Conservation (phyloP, 2,329 filamentous ascomycete genomes). For the Xylaria sp. region DNA sequence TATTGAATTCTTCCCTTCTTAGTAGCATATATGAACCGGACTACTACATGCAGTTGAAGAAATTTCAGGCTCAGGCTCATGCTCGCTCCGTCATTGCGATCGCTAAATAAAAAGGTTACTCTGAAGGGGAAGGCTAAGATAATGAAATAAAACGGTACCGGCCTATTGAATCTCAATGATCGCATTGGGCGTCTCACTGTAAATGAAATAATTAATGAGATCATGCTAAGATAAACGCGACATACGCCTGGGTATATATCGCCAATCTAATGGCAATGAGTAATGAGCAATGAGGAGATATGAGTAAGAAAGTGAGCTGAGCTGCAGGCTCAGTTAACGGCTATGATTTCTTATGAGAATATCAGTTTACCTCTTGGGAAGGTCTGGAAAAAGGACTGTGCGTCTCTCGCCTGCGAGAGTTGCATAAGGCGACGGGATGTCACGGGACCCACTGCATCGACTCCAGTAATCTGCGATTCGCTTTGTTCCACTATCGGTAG, state of each 20-base stretch:
- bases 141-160: background rate
- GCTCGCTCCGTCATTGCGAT: background rate
- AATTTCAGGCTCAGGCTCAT: background rate
- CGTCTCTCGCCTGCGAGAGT: background rate
- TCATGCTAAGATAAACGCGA: background rate
- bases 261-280: background rate
- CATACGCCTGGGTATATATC: background rate
- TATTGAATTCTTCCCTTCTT: background rate
- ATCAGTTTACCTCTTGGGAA: background rate
- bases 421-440: background rate
- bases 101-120: background rate
- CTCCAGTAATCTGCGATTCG: background rate
- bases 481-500: background rate
- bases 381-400: constrained; percentile 1
- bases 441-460: background rate
- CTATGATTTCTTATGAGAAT: background rate
- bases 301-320: background rate
- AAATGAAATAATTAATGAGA: background rate
- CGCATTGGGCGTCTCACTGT: background rate
- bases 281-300: background rate
- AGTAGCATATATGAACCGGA: no score
- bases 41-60: background rate
- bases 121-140: background rate
- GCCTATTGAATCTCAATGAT: background rate
- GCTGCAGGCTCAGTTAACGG: background rate